These are phyloP conservation scores for Cryptosporidium parvum DNA, from an alignment of 169 alveolate species.

Conservation along the genomic window DNA sequence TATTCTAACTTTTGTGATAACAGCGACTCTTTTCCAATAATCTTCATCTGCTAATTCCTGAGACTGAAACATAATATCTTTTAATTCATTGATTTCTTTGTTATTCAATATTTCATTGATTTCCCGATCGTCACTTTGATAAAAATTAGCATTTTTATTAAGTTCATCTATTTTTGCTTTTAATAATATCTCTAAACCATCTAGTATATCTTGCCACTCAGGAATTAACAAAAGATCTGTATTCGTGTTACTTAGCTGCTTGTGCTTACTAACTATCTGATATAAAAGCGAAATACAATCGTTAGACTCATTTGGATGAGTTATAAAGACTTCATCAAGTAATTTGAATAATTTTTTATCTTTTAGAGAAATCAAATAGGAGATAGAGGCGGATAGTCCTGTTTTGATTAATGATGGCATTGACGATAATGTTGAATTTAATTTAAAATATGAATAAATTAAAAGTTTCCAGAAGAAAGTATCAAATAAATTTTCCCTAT, in stretches of 20 bases:
- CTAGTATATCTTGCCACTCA: conserved; percentile 44
- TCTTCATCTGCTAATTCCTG: conserved; percentile 30
- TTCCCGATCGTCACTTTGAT: conserved; percentile 7
- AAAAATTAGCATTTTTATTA: background rate
- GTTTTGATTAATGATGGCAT: conserved; percentile 24
- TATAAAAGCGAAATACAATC: background rate
- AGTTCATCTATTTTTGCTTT: background rate
- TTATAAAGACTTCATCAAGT: background rate
- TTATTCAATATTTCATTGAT: conserved; percentile 28
- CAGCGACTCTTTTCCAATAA: conserved; percentile 52
- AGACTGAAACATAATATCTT: conserved; percentile 1
- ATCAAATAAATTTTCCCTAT: conserved; percentile 46
- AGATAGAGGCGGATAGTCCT: conserved; percentile 33
- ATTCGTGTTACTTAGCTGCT: background rate
- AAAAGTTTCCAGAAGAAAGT: conserved; percentile 47
- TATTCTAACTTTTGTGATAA: background rate
- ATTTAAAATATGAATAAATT: conserved; percentile 28
- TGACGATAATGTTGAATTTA: background rate
- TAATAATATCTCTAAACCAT: conserved; percentile 35
- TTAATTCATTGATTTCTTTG: conserved; percentile 22
- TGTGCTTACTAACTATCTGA: conserved; percentile 15
- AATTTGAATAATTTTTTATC: conserved; percentile 5
- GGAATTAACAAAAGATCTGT: conserved; percentile 23
- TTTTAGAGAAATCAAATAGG: conserved; percentile 3
- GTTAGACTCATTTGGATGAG: background rate